Base-by-base conservation (phyloP, 805 yeast species). In the Metschnikowia drakensbergensis region DNA sequence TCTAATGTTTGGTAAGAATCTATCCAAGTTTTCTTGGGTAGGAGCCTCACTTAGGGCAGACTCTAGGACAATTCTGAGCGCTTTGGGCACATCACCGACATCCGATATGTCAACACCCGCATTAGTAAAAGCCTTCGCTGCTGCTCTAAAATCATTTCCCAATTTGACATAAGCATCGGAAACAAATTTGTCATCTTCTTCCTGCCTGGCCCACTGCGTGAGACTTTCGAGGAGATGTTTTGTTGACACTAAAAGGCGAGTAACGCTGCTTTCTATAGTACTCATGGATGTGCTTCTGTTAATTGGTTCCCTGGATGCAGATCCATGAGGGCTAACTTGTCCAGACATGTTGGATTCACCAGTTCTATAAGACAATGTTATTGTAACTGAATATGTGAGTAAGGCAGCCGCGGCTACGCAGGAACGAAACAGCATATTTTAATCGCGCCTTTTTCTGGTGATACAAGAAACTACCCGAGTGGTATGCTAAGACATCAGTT, bases 121-220 rank as follows among this genome's bases (percentile, higher is more conserved):
- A 48, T 76, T 76, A 4, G 82, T 70, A 63, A 92, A 91, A 3
- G 95, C 87, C 51, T 88, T 77, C 23, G 91, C 82, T 0, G 95
- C 88, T 3, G 87, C 81, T 57, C 92, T 83, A 73, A 90, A 94
- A 65, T 92, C 97, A 61, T 91, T 94, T 0, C 99, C 99, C 28
- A 94, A 76, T 54, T 82, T 84, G 11, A 94, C 99, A 64, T 89
- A 94, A 3, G 90, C 86, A 58, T 90, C 88, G 2, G 96, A 88
- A 2, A 94, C 97, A 53, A 81, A 88, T 48, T 80, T 80, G 40
- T 91, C 98, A 25, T 84, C 77, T 5, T 88, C 90, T n/a, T 79
- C 75, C 23, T 80, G 81, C 52, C 81, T 76, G 1, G 98, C 91
- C 99, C 99, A 94, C 52, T 82, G 88, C 0, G 95, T 88, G 45